Percentiles rank a stretch among this genome's conserved stretches.
phyloP scores from a whole-genome alignment of 345 rosid species.

The Eucalyptus cloeziana region DNA sequence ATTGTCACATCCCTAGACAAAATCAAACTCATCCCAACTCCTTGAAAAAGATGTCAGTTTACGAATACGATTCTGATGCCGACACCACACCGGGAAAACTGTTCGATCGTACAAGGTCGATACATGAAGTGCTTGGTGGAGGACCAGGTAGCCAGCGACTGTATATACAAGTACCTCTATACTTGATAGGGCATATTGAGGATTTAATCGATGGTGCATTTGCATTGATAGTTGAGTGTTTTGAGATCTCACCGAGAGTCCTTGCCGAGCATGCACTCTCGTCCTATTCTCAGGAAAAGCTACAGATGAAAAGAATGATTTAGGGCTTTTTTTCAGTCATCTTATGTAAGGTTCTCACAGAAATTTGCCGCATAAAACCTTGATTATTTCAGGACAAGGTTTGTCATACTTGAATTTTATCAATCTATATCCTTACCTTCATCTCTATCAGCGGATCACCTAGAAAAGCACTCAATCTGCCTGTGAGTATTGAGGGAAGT shows the following conservation, averaged over 20 bases:
- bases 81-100: conserved; percentile 2
- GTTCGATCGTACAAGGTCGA: conserved; percentile 36
- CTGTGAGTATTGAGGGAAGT: background rate
- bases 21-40: background rate
- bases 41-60: background rate
- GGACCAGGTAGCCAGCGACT: conserved; percentile 34
- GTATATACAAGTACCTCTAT: background rate
- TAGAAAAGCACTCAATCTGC: background rate
- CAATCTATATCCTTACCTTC: background rate
- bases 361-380: background rate
- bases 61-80: background rate
- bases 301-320: background rate
- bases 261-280: background rate
- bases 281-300: background rate
- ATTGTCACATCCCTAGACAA: background rate
- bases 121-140: conserved; percentile 56
- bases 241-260: background rate
- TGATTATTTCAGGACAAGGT: background rate
- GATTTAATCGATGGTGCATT: background rate
- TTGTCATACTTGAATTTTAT: background rate
- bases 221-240: background rate
- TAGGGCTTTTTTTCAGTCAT: background rate
- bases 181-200: background rate
- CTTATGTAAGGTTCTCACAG: background rate
- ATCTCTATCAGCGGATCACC: background rate